phyloP scores from a whole-genome alignment of 139 green algal species.

The Coelastrella sp. region DNA sequence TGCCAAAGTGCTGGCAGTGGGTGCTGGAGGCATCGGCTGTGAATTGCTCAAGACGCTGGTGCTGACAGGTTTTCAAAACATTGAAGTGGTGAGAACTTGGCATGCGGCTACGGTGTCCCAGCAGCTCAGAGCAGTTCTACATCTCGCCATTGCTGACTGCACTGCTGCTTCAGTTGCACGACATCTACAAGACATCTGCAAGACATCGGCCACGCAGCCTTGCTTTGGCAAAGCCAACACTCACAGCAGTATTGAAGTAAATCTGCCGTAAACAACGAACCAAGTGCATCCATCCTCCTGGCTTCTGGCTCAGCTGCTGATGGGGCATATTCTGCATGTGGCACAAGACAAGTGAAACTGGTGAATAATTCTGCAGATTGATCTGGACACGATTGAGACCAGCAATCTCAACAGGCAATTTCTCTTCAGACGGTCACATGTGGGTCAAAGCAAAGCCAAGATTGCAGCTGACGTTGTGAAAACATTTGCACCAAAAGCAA shows the following conservation, averaged over 20 bases:
- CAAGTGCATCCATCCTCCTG: too few relatives aligned
- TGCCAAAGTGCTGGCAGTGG: slow-evolving; percentile 90
- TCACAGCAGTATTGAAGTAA: not conserved
- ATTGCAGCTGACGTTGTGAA: slow-evolving; percentile 88
- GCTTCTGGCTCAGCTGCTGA: too few relatives aligned
- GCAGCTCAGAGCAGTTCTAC: not conserved
- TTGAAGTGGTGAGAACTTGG: slow-evolving; percentile 82
- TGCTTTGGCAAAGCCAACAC: not conserved
- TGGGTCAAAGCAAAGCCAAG: slow-evolving; percentile 93
- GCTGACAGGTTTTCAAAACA: slow-evolving; percentile 89
- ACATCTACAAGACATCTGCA: too few relatives aligned
- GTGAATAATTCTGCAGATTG: slow-evolving; percentile 77
- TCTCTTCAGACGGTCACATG: slow-evolving; percentile 95
- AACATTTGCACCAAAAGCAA: slow-evolving; percentile 50
- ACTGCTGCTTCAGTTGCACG: not conserved
- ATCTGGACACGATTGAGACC: slow-evolving; percentile 99
- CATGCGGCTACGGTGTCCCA: not conserved
- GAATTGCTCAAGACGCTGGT: slow-evolving; percentile 99
- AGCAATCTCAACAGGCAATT: slow-evolving; percentile 99
- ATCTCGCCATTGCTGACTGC: not conserved
- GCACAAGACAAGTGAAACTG: too few relatives aligned
- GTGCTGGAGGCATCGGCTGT: slow-evolving; percentile 98
- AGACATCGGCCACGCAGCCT: too few relatives aligned
- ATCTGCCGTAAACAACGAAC: not conserved
- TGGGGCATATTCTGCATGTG: too few relatives aligned